A percentile compares a stretch with the other conserved stretches of the same genome.
These are phyloP conservation scores for Colletotrichum sp. DNA, from an alignment of 2,329 filamentous ascomycete species.

Conservation along the genomic window DNA sequence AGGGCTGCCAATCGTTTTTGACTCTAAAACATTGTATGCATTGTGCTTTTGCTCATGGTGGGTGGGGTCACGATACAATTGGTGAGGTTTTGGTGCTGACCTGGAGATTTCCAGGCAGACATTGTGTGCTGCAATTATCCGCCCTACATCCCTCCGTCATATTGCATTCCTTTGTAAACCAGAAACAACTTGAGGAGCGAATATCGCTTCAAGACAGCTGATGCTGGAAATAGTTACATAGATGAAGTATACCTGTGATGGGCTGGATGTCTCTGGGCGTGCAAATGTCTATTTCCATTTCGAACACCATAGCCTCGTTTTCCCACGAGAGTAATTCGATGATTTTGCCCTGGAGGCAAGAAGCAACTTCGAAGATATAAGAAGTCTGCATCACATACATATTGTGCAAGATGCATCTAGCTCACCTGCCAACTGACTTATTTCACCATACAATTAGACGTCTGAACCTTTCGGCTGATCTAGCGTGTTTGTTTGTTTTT, in stretches of 20 bases:
- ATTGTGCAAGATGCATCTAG: not conserved
- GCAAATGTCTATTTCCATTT: not conserved
- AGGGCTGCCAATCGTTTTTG: not conserved
- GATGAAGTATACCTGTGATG: not conserved
- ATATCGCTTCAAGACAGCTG: not conserved
- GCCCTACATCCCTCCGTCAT: not conserved
- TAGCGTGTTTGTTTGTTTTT: not conserved
- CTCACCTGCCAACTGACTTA: not conserved
- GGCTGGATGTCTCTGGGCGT: not conserved
- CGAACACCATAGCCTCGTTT: not conserved
- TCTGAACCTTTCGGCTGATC: not conserved
- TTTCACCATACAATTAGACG: not conserved
- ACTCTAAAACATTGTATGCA: not conserved
- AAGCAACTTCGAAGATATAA: not conserved
- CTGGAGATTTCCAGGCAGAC: not conserved
- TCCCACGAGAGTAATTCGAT: not conserved
- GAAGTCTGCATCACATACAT: not conserved
- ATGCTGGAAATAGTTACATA: not conserved
- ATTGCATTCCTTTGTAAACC: not conserved
- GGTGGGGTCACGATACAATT: not conserved
- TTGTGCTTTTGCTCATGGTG: not conserved
- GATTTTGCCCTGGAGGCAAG: not conserved
- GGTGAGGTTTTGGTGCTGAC: not conserved
- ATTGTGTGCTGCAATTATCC: not conserved
- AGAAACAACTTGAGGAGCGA: not conserved